Conservation (phyloP, 768 basidiomycete species). For the Collybia sordida region DNA sequence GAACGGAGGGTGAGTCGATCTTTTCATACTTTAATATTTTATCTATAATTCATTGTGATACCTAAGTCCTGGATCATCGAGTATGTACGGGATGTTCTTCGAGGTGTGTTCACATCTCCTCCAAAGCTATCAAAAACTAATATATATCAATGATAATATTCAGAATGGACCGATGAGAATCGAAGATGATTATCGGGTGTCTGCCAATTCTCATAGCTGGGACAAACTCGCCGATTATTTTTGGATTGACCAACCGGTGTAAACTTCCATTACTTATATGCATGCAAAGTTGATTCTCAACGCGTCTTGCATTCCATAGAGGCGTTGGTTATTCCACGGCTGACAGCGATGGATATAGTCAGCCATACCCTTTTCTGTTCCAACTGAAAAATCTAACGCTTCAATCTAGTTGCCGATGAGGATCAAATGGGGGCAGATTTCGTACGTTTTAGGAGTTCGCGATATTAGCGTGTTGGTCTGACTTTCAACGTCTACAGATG, state of each 20-base stretch:
- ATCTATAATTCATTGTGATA: neutral
- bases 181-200: slow-evolving; percentile 45
- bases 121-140: neutral
- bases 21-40: neutral
- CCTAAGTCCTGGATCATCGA: slow-evolving; percentile 65
- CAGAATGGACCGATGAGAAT: slow-evolving; percentile 74
- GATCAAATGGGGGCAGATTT: slow-evolving; percentile 64
- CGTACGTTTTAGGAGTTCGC: slow-evolving; percentile 29
- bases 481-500: slow-evolving; percentile 40
- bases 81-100: slow-evolving; percentile 60
- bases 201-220: slow-evolving; percentile 58
- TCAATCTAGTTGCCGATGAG: slow-evolving; percentile 49
- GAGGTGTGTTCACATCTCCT: slow-evolving; percentile 43
- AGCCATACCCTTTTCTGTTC: slow-evolving; percentile 13
- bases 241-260: slow-evolving; percentile 78
- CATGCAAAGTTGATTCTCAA: neutral
- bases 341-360: slow-evolving; percentile 60
- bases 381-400: neutral
- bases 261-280: slow-evolving; percentile 10
- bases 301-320: slow-evolving; percentile 23
- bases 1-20: slow-evolving; percentile 59
- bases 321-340: slow-evolving; percentile 67
- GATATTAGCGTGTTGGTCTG: slow-evolving; percentile 3
- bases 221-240: slow-evolving; percentile 61
- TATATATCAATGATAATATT: neutral